These are phyloP conservation scores for Kazachstania africana DNA, from an alignment of 805 yeast genomes.

Conservation along the genomic window DNA sequence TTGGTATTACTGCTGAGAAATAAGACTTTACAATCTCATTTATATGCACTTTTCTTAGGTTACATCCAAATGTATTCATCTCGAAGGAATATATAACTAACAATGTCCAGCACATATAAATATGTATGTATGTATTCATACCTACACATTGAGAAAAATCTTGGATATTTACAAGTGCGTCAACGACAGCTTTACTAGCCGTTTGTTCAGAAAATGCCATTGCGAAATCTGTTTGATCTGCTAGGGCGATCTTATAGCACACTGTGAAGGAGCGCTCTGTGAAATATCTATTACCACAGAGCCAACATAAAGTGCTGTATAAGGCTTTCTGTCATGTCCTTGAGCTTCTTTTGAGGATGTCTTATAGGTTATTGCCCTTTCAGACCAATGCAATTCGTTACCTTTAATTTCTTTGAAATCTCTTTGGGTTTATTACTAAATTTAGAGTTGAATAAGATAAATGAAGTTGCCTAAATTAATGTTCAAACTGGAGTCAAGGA, in stretches of 20 bases:
- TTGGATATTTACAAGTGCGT: slow-evolving; percentile 78
- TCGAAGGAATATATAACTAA: no score
- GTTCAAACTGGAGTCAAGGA: slow-evolving; percentile 89
- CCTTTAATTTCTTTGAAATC: slow-evolving; percentile 75
- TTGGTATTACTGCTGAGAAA: not conserved
- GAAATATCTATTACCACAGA: slow-evolving; percentile 98
- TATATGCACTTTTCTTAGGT: no score
- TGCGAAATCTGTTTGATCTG: slow-evolving; percentile 90
- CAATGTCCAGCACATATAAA: no score
- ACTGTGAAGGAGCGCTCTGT: slow-evolving; percentile 89
- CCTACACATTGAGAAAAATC: no score
- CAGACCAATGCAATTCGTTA: slow-evolving; percentile 77
- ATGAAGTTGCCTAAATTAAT: slow-evolving; percentile 90
- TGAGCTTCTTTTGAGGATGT: slow-evolving; percentile 68
- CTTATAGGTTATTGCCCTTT: slow-evolving; percentile 54
- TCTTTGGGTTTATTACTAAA: slow-evolving; percentile 50
- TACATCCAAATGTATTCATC: no score
- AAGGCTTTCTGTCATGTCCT: slow-evolving; percentile 54
- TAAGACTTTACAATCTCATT: no score
- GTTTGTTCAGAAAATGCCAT: slow-evolving; percentile 97
- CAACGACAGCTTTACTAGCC: slow-evolving; percentile 87
- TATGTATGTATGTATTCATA: no score
- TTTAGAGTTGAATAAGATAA: slow-evolving; percentile 70
- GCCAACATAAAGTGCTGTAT: slow-evolving; percentile 89
- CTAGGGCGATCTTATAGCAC: slow-evolving; percentile 93